Conservation (phyloP, 768 basidiomycete genomes). For the Dacryopinax primogenitus region DNA sequence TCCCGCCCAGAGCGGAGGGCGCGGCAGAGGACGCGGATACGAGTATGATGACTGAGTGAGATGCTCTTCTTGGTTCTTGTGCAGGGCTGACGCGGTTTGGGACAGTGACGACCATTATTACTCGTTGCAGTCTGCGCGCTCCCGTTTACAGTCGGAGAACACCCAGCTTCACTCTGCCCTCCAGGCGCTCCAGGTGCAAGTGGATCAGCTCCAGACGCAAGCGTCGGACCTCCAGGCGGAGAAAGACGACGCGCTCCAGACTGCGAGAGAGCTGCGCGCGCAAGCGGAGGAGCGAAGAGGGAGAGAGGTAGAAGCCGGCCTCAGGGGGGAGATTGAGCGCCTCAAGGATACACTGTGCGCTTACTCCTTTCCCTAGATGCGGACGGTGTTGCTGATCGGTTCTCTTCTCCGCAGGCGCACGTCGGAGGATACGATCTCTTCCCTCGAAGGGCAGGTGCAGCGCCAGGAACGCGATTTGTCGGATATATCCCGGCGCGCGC, state of each 20-base stretch:
- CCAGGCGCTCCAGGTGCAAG: neutral
- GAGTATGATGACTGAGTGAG: slow-evolving; percentile 66
- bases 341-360: slow-evolving; percentile 63
- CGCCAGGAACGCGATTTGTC: neutral
- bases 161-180: neutral
- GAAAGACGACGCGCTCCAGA: slow-evolving; percentile 57
- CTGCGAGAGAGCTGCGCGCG: slow-evolving; percentile 46
- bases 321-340: slow-evolving; percentile 70
- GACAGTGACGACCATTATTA: slow-evolving; percentile 80
- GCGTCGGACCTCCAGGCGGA: slow-evolving; percentile 40
- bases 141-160: slow-evolving; percentile 66
- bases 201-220: neutral
- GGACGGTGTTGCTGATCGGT: neutral
- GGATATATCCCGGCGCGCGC: neutral
- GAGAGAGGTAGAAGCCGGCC: slow-evolving; percentile 61
- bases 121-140: slow-evolving; percentile 66
- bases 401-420: slow-evolving; percentile 51
- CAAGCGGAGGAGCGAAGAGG: slow-evolving; percentile 49
- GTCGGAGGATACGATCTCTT: slow-evolving; percentile 81
- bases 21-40: slow-evolving; percentile 41
- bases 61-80: slow-evolving; percentile 15
- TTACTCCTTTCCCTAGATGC: neutral
- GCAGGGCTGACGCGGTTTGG: neutral
- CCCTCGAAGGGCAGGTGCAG: slow-evolving; percentile 59
- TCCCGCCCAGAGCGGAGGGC: neutral